Percentiles rank a stretch among this genome's conserved stretches.
These are phyloP conservation scores for Domatiomyces globalis DNA, from an alignment of 2,329 filamentous ascomycete species.

Conservation along the genomic window DNA sequence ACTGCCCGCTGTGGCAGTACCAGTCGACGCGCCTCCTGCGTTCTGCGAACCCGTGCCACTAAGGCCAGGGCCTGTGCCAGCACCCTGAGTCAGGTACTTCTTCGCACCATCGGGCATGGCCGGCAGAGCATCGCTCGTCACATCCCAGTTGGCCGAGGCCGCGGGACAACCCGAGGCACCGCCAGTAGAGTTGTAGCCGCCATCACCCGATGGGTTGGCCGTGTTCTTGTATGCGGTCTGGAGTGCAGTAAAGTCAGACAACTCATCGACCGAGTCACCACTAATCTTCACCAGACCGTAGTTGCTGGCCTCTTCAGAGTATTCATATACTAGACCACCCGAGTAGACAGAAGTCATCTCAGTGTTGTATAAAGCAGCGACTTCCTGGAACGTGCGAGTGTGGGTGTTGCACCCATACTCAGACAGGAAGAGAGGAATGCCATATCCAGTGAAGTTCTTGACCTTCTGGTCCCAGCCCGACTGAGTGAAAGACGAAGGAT, in stretches of 20 bases:
- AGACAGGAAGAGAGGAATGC: slow-evolving; percentile 82
- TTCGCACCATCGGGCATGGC: slow-evolving; percentile 41
- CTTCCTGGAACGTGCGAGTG: slow-evolving; percentile 66
- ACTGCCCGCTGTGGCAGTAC: slow-evolving; percentile 36
- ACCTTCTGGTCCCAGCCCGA: slow-evolving; percentile 85
- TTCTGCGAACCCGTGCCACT: slow-evolving; percentile 42
- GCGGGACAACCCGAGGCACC: slow-evolving; percentile 40
- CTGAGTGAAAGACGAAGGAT: slow-evolving; percentile 49
- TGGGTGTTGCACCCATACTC: slow-evolving; percentile 86
- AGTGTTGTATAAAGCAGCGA: slow-evolving; percentile 61
- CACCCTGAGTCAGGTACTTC: slow-evolving; percentile 44
- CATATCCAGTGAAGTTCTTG: slow-evolving; percentile 71
- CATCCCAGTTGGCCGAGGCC: slow-evolving; percentile 42
- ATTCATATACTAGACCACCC: slow-evolving; percentile 92
- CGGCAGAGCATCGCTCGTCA: slow-evolving; percentile 38
- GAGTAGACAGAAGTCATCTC: slow-evolving; percentile 88
- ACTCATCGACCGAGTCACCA: slow-evolving; percentile 41
- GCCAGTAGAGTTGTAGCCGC: slow-evolving; percentile 44
- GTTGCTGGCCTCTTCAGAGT: slow-evolving; percentile 62
- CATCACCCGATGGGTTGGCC: slow-evolving; percentile 40
- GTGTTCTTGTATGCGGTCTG: slow-evolving; percentile 38
- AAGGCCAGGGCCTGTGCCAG: slow-evolving; percentile 44
- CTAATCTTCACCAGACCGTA: slow-evolving; percentile 65
- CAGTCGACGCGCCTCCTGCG: slow-evolving; percentile 36
- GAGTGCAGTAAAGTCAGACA: slow-evolving; percentile 48